Percentiles rank a stretch among this genome's conserved stretches.
phyloP scores from a whole-genome alignment of 352 stramenopile species.

The Thraustotheca clavata region DNA sequence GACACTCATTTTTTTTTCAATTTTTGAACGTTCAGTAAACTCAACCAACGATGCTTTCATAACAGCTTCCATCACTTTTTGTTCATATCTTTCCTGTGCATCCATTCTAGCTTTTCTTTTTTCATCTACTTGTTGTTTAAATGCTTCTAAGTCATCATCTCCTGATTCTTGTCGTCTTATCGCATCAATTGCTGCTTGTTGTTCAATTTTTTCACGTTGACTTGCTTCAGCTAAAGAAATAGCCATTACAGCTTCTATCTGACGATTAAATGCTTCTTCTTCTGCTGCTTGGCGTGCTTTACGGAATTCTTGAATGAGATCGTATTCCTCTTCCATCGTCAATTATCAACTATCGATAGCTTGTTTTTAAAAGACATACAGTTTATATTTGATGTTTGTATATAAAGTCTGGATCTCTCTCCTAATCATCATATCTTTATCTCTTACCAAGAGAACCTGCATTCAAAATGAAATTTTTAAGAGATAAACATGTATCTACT shows the following conservation, averaged over 20 bases:
- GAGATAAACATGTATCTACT: too few species aligned
- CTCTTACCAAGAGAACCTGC: too few species aligned
- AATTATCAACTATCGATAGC: too few species aligned
- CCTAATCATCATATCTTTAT: too few species aligned
- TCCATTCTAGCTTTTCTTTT: constrained; percentile 36
- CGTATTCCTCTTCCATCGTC: too few species aligned
- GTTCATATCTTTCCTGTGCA: constrained; percentile 47
- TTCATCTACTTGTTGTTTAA: constrained; percentile 10
- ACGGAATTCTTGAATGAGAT: too few species aligned
- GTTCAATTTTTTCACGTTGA: constrained; percentile 8
- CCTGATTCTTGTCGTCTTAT: not conserved
- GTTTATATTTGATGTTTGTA: too few species aligned
- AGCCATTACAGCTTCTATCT: constrained; percentile 9
- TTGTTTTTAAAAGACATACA: too few species aligned
- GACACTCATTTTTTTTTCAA: too few species aligned
- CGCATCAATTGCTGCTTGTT: not conserved
- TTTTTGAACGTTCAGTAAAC: constrained; percentile 40
- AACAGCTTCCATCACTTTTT: constrained; percentile 70
- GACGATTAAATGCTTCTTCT: not conserved
- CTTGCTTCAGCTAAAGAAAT: constrained; percentile 9
- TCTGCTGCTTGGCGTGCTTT: not conserved
- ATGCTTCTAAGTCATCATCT: not conserved
- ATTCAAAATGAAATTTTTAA: too few species aligned
- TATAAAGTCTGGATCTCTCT: too few species aligned
- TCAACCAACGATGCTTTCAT: constrained; percentile 67